These are phyloP conservation scores for Scheffersomyces lignicola DNA, from an alignment of 1,139 yeast species.

Conservation along the genomic window DNA sequence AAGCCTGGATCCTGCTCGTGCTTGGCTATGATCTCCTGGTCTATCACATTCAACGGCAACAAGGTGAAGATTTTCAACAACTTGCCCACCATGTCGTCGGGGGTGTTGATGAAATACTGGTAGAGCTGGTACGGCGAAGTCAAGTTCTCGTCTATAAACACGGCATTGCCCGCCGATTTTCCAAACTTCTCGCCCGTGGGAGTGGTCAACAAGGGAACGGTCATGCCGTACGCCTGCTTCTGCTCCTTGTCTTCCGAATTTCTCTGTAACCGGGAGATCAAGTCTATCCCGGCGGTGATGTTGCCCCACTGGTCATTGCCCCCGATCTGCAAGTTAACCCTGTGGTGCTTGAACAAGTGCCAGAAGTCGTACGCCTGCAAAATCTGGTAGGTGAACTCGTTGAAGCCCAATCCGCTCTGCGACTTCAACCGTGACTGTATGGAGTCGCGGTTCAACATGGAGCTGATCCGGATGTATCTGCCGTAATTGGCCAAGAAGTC, in stretches of 20 bases:
- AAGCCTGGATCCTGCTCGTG: slow-evolving; percentile 62
- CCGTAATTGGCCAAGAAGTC: slow-evolving; percentile 81
- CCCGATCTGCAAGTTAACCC: slow-evolving; percentile 81
- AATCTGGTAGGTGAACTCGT: slow-evolving; percentile 90
- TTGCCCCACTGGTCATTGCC: slow-evolving; percentile 99
- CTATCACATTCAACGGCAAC: slow-evolving; percentile 63
- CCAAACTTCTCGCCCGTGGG: slow-evolving; percentile 94
- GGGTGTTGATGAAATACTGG: slow-evolving; percentile 79
- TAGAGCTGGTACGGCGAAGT: slow-evolving; percentile 83
- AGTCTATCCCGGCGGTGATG: slow-evolving; percentile 92
- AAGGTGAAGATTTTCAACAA: slow-evolving; percentile 78
- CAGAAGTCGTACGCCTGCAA: slow-evolving; percentile 94
- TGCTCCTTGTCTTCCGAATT: slow-evolving; percentile 12
- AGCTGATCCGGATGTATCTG: slow-evolving; percentile 72
- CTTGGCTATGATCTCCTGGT: slow-evolving; percentile 41
- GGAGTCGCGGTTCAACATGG: slow-evolving; percentile 89
- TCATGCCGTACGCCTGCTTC: slow-evolving; percentile 63
- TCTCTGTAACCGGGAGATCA: slow-evolving; percentile 63
- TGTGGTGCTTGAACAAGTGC: slow-evolving; percentile 62
- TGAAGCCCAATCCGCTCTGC: slow-evolving; percentile 81
- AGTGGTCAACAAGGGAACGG: slow-evolving; percentile 88
- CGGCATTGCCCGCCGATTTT: slow-evolving; percentile 95
- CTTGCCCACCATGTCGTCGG: slow-evolving; percentile 73
- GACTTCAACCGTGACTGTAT: slow-evolving; percentile 72
- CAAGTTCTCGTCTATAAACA: slow-evolving; percentile 71